These are phyloP conservation scores for Gossypium arboreum DNA, from an alignment of 345 rosid species.

Conservation along the genomic window DNA sequence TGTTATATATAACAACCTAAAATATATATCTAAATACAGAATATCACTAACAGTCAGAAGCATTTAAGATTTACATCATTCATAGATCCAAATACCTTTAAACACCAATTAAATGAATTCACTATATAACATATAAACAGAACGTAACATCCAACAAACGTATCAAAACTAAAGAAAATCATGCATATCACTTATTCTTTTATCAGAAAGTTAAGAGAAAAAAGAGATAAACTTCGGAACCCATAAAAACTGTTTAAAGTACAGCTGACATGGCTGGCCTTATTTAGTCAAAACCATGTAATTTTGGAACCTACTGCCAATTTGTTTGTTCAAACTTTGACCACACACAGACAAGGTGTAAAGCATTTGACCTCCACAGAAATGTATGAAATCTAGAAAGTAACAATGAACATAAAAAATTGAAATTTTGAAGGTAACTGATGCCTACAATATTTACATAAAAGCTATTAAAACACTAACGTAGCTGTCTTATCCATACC, in stretches of 20 bases:
- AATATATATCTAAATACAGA: neutral
- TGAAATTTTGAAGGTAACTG: neutral
- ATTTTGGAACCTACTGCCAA: constrained; percentile 1
- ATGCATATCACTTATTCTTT: neutral
- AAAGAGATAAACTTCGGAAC: neutral
- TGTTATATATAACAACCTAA: neutral
- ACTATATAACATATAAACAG: neutral
- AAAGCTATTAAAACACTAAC: constrained; percentile 2
- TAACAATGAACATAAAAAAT: neutral
- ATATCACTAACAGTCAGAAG: neutral
- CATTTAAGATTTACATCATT: neutral
- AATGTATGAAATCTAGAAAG: neutral
- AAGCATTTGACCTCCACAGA: neutral
- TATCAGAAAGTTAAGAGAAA: neutral
- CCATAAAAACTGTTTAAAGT: neutral
- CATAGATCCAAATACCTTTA: neutral
- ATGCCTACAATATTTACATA: neutral
- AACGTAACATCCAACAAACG: neutral
- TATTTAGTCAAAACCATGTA: constrained; percentile 3
- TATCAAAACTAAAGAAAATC: neutral
- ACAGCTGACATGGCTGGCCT: neutral
- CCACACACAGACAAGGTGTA: neutral
- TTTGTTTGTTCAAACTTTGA: neutral
- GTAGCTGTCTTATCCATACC: constrained; percentile 41
- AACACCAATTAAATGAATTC: neutral